phyloP scores from a whole-genome alignment of 208 protist genomes.

The Histomonas meleagridis region DNA sequence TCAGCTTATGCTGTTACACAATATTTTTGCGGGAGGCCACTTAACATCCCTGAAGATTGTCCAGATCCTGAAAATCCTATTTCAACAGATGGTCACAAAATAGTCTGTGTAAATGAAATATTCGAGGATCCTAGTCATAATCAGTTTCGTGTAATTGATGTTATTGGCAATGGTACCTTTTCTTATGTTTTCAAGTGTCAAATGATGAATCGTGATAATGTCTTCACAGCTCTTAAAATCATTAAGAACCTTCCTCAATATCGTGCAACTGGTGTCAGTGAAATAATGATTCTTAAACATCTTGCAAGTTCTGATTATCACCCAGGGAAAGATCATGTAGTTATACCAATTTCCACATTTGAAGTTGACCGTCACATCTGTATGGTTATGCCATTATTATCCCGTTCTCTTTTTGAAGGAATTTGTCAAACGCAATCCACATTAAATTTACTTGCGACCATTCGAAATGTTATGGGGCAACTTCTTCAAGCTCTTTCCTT shows the following conservation, averaged over 20 bases:
- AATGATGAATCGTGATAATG: not conserved
- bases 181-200: constrained; percentile 17
- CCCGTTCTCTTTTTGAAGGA: constrained; percentile 7
- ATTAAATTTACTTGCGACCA: not conserved
- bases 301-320: not conserved
- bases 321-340: not conserved
- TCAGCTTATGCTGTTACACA: not conserved
- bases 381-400: not conserved
- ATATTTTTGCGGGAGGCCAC: not conserved
- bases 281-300: constrained; percentile 5
- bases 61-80: not conserved
- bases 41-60: not conserved
- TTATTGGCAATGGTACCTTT: constrained; percentile 7
- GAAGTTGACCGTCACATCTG: not conserved
- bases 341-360: not conserved
- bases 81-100: not conserved
- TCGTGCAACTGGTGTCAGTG: not conserved
- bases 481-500: constrained; percentile 37
- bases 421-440: not conserved
- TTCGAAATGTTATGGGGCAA: constrained; percentile 47
- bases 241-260: constrained; percentile 15
- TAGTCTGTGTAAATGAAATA: constrained; percentile 8
- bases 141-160: not conserved
- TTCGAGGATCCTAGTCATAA: not conserved
- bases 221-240: not conserved